Percentiles rank a stretch among this genome's conserved stretches.
These are phyloP conservation scores for Ustilago loliicola DNA, from an alignment of 1,284 basidiomycete genomes.

Conservation along the genomic window DNA sequence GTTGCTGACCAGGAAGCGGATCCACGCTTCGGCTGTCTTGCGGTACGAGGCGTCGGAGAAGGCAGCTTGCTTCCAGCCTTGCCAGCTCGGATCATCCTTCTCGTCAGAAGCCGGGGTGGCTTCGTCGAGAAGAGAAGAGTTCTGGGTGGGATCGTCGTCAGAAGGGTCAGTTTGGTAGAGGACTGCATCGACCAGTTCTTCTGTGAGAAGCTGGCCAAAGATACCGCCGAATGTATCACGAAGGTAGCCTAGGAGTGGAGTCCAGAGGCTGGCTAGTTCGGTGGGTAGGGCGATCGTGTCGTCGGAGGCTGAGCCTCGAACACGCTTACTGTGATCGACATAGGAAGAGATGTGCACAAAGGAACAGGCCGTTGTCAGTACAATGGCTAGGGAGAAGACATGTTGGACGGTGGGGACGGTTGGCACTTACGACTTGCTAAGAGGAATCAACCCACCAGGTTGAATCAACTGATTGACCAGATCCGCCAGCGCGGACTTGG, in stretches of 20 bases:
- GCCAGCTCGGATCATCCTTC: conserved; percentile 14
- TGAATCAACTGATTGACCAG: conserved; percentile 36
- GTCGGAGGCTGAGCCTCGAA: neutral
- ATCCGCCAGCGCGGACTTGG: conserved; percentile 25
- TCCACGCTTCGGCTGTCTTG: conserved; percentile 42
- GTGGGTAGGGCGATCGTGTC: conserved; percentile 17
- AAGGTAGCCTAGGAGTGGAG: conserved; percentile 35
- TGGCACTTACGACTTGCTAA: conserved; percentile 16
- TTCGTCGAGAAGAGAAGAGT: neutral
- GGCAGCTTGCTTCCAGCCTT: conserved; percentile 23
- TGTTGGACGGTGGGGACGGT: neutral
- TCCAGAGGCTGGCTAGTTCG: conserved; percentile 33
- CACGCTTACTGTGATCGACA: conserved; percentile 22
- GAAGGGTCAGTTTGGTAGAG: neutral
- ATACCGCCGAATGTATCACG: conserved; percentile 31
- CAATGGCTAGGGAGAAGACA: too few species aligned
- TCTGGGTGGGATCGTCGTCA: neutral
- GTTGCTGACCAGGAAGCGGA: conserved; percentile 29
- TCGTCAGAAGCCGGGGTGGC: neutral
- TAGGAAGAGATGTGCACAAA: neutral
- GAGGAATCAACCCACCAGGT: conserved; percentile 46
- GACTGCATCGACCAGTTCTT: conserved; percentile 33
- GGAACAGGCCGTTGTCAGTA: neutral
- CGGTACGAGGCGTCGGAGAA: conserved; percentile 25
- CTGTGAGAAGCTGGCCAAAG: conserved; percentile 34